A percentile compares a stretch with the other conserved stretches of the same genome.
Conservation (phyloP, 2,329 filamentous ascomycete species). For the Cryphonectria naterciae region DNA sequence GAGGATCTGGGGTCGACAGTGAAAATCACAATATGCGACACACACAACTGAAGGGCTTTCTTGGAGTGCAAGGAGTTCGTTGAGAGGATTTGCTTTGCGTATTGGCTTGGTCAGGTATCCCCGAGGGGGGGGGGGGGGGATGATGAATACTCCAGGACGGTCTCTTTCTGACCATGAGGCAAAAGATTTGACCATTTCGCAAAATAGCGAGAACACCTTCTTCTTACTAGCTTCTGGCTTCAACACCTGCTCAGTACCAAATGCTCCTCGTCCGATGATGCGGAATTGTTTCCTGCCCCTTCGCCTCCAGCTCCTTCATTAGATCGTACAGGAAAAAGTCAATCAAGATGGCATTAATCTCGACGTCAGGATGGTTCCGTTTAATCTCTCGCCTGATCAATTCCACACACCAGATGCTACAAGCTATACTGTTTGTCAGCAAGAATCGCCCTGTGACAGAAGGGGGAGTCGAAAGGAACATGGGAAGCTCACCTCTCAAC, state of each 20-base stretch:
- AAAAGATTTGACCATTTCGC: background rate
- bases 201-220: background rate
- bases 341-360: constrained; percentile 86
- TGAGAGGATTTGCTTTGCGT: constrained; percentile 10
- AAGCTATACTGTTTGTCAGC: constrained; percentile 54
- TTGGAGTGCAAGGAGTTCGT: constrained; percentile 16
- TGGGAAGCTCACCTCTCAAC: constrained; percentile 66
- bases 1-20: background rate
- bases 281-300: constrained; percentile 65
- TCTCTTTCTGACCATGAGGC: constrained; percentile 13
- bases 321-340: constrained; percentile 98
- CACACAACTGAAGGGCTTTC: background rate
- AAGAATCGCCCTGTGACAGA: background rate
- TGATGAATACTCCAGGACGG: background rate
- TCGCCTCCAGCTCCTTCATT: constrained; percentile 80
- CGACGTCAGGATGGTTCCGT: constrained; percentile 69
- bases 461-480: background rate
- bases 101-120: background rate
- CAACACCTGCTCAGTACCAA: constrained; percentile 71
- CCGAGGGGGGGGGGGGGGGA: too few relatives aligned
- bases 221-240: constrained; percentile 2
- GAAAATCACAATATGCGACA: background rate
- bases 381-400: constrained; percentile 82
- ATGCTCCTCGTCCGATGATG: constrained; percentile 93
- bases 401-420: constrained; percentile 96